A percentile compares a stretch with the other conserved stretches of the same genome.
Conservation (phyloP, 805 yeast species). For the Sugiyamaella valdiviana region DNA sequence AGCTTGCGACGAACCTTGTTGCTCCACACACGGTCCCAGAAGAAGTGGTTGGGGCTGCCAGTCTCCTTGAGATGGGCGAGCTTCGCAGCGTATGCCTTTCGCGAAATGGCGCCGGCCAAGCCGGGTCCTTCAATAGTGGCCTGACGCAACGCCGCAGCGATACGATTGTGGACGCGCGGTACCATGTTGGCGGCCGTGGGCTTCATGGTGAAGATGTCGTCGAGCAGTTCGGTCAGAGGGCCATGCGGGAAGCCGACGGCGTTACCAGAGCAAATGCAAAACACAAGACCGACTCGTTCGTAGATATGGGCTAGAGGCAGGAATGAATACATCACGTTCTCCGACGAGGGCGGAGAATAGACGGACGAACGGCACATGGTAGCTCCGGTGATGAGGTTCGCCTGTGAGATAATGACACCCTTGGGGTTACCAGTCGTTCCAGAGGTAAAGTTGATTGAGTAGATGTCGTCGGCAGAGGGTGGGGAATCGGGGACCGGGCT, state of each 20-base stretch:
- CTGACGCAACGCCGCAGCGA: conserved; percentile 55
- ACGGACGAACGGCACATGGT: conserved; percentile 26
- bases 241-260: conserved; percentile 51
- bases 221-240: conserved; percentile 49
- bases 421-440: conserved; percentile 75
- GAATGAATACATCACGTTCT: conserved; percentile 31
- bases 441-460: conserved; percentile 65
- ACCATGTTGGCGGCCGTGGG: conserved; percentile 54
- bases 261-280: conserved; percentile 43
- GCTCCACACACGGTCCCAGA: conserved; percentile 36
- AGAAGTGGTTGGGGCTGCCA: conserved; percentile 33
- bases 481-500: conserved; percentile 43
- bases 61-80: conserved; percentile 32
- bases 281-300: conserved; percentile 45
- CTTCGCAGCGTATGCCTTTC: conserved; percentile 40
- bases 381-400: conserved; percentile 45
- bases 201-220: conserved; percentile 48
- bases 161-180: conserved; percentile 57
- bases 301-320: conserved; percentile 55
- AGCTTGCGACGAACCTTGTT: conserved; percentile 41
- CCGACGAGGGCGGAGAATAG: conserved; percentile 31
- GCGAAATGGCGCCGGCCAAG: conserved; percentile 38
- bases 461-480: conserved; percentile 47
- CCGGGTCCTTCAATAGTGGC: conserved; percentile 41
- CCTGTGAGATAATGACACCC: conserved; percentile 57